Base-by-base conservation (phyloP, 768 basidiomycete genomes). In the Tricholoma matsutake region DNA sequence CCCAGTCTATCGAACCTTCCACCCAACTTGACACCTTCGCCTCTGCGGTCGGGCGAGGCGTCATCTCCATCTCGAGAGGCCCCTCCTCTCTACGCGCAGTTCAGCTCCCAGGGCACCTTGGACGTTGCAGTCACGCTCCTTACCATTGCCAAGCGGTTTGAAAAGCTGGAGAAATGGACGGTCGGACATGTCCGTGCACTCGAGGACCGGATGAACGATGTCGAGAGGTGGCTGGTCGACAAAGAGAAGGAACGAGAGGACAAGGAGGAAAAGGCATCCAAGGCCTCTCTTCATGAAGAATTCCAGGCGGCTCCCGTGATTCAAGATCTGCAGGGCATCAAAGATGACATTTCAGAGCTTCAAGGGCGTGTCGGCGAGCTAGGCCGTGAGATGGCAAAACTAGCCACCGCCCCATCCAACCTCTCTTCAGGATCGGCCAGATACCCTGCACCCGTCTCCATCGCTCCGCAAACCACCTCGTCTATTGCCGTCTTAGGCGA, bases 191-290 rank as follows among this genome's bases (percentile, higher is more conserved):
- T 93, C 2, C 86, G 92, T 57, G 92, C 92, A 1, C 75, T 94
- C n/a, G 92, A 94, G 65, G 92, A 94, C 18, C 83, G 92, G 32
- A 94, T 94, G 92, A 86, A 87, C 62, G 92, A 94, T 59, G 92
- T 94, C n/a, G 92, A 94, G 69, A 81, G 86, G 49, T 94, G 91
- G 90, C 78, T 94, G 8, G 92, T 94, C 5, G 91, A 92, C 62
- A 92, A 89, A 69, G 91, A 94, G 74, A 86, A 80, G 61, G 86
- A 87, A 66, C 86, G 83, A 61, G 84, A 83, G 35, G 64, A 69
- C n/a, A 72, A 63, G 62, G 49, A 51, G n/a, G 49, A 32, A 14
- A 52, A 34, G n/a, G 25, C 28, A 7, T 31, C 51, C 28, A 16
- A 16, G 29, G 49, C 63, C 35, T 39, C 60, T 51, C 2, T 63